Conservation (phyloP, 1,284 basidiomycete genomes). For the Tranzscheliella williamsii region DNA sequence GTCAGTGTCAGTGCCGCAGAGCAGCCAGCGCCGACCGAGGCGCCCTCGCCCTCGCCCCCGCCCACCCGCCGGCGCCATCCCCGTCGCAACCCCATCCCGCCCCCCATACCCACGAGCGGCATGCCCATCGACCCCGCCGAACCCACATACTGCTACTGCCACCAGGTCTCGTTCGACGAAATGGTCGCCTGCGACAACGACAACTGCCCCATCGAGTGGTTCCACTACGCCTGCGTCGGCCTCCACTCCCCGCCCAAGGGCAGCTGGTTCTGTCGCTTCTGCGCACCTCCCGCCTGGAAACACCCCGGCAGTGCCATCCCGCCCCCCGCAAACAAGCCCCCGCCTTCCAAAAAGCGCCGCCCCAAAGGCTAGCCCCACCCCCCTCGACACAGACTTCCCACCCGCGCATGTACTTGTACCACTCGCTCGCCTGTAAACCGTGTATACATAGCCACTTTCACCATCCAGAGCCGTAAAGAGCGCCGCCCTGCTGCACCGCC, state of each 20-base stretch:
- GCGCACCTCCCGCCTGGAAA: slow-evolving; percentile 47
- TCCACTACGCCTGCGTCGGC: slow-evolving; percentile 56
- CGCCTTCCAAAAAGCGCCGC: slow-evolving; percentile 12
- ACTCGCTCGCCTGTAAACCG: too few relatives aligned
- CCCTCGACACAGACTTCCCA: too few relatives aligned
- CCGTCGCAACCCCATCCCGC: background rate
- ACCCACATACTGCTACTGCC: slow-evolving; percentile 65
- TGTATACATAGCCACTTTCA: too few relatives aligned
- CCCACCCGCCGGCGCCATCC: background rate
- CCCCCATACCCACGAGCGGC: slow-evolving; percentile 3
- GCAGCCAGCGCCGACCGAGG: background rate
- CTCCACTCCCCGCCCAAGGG: slow-evolving; percentile 37
- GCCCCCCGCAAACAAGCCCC: slow-evolving; percentile 15
- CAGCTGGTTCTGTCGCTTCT: slow-evolving; percentile 60
- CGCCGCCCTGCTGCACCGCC: too few relatives aligned
- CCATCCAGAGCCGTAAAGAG: too few relatives aligned
- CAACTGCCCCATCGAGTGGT: slow-evolving; percentile 64
- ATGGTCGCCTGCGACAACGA: slow-evolving; percentile 63
- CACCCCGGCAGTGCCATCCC: slow-evolving; percentile 34
- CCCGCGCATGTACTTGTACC: too few relatives aligned
- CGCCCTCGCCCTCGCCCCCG: background rate
- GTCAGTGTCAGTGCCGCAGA: slow-evolving; percentile 15
- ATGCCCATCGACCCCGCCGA: slow-evolving; percentile 62
- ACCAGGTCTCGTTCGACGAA: slow-evolving; percentile 64
- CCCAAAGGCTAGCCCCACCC: slow-evolving; percentile 7